These are phyloP conservation scores for Fusarium newnesense DNA, from an alignment of 2,329 filamentous ascomycete genomes.

Conservation along the genomic window DNA sequence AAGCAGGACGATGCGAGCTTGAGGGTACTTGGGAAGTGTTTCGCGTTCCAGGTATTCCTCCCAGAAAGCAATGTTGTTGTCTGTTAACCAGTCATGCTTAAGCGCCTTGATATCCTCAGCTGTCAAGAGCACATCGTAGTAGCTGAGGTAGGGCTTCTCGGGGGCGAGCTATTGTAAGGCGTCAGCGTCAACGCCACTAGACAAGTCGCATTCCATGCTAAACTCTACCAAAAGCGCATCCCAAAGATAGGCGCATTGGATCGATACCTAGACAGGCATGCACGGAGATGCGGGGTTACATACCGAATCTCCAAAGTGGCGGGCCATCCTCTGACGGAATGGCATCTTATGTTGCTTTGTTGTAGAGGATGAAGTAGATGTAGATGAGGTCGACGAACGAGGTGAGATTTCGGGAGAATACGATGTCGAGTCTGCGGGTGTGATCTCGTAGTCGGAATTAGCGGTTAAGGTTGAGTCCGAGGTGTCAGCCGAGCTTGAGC, in stretches of 20 bases:
- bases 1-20: slow-evolving; percentile 88
- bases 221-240: slow-evolving; percentile 14
- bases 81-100: slow-evolving; percentile 94
- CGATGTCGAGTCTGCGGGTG: slow-evolving; percentile 24
- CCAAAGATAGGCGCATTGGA: slow-evolving; percentile 15
- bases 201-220: slow-evolving; percentile 11
- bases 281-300: slow-evolving; percentile 40
- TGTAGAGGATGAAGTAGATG: slow-evolving; percentile 21
- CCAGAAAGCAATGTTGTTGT: slow-evolving; percentile 98
- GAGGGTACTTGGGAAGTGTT: slow-evolving; percentile 80
- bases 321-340: slow-evolving; percentile 56
- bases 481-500: slow-evolving; percentile 38
- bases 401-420: slow-evolving; percentile 22
- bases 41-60: slow-evolving; percentile 96
- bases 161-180: slow-evolving; percentile 58
- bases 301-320: slow-evolving; percentile 60
- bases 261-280: slow-evolving; percentile 1
- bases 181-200: slow-evolving; percentile 20
- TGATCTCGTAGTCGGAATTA: slow-evolving; percentile 37
- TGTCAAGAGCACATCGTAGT: slow-evolving; percentile 68
- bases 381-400: slow-evolving; percentile 20
- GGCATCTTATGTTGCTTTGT: slow-evolving; percentile 48
- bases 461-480: slow-evolving; percentile 31
- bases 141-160: slow-evolving; percentile 53
- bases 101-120: slow-evolving; percentile 89